Evolutionary conservation across 179 eudicot genomes (phyloP), one percentile per base, ranked within the genome.

Genomic region (Kewa caespitosa): DNA sequence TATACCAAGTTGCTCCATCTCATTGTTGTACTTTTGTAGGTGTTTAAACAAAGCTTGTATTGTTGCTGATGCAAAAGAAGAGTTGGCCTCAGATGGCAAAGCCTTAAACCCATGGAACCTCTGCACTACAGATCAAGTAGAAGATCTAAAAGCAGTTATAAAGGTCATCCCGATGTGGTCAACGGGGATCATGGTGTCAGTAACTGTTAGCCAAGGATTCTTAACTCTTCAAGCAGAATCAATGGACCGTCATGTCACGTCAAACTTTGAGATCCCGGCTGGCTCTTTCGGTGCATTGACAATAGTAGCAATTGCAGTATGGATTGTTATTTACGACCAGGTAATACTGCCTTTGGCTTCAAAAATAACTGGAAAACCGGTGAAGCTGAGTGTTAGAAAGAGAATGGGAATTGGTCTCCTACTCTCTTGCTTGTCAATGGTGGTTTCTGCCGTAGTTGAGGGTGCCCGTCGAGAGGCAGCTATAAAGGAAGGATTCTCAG

Each of bases 41-140:
- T 90, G 82, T 70, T 78, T 90, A 38, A 85, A 91, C 79, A 91
- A 88, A 79, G 97, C 97, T 11, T 91, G 93, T 70, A 70, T 90
- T 39, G 60, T 87, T 27, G 70, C 17, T 62, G 80, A 84, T 50
- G 55, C 77, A 1, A 66, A 71, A 57, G 63, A 67, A 79, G 87
- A 82, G 37, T 60, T 75, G 46, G 69, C 77, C 20, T 31, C 79
- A 6, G 82, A 85, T 41, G 91, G 89, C 55, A 60, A 15, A 11
- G 76, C 82, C n/a, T 34, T 64, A 48, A 42, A 85, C 42, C 80
- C 87, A 23, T 84, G 85, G 90, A 64, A 41, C 31, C 73, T 91
- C 13, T 86, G 89, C 79, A 87, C 84, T 2, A 79, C 90, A 20
- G 86, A 90, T 50, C 87, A 88, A 78, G 94, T 91, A 10, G 90